Evolutionary conservation across 805 yeast species (phyloP).

Genomic region (Candida awuae): DNA sequence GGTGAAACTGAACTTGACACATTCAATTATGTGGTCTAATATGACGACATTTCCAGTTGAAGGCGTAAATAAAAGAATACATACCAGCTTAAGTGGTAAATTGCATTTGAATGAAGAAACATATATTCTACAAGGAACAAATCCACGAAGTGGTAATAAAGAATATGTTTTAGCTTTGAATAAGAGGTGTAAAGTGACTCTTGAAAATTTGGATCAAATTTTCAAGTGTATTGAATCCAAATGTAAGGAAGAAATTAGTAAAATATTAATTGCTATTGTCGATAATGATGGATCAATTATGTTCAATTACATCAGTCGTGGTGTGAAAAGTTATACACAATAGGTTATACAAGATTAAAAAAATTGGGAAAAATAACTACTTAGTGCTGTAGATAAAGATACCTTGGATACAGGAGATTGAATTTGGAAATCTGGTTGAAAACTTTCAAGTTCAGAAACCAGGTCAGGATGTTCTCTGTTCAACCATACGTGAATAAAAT

Average conservation of each 20-base stretch:
- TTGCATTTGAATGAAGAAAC: no score
- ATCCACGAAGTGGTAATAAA: constrained; percentile 6
- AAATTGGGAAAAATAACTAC: background rate
- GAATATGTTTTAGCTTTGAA: constrained; percentile 33
- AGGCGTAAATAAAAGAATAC: background rate
- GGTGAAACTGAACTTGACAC: constrained; percentile 36
- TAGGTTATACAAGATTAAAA: constrained; percentile 1
- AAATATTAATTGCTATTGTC: constrained; percentile 47
- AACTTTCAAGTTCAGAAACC: constrained; percentile 1
- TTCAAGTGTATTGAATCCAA: constrained; percentile 27
- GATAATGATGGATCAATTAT: constrained; percentile 64
- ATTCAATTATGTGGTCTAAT: constrained; percentile 38
- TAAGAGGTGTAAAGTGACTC: constrained; percentile 26
- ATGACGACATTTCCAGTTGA: constrained; percentile 3
- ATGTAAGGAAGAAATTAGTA: constrained; percentile 25
- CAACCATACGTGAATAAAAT: constrained; percentile 32
- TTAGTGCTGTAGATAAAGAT: constrained; percentile 2
- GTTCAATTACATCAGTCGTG: constrained; percentile 61
- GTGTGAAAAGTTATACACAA: constrained; percentile 34
- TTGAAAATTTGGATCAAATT: constrained; percentile 33
- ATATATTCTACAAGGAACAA: constrained; percentile 7
- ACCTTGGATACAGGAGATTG: no score
- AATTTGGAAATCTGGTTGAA: background rate
- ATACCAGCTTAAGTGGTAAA: no score
- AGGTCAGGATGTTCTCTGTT: constrained; percentile 28